Evolutionary conservation across 2,329 filamentous ascomycete species (phyloP), one percentile per base, ranked within the genome.

Genomic region (Pseudogymnoascus sp.): DNA sequence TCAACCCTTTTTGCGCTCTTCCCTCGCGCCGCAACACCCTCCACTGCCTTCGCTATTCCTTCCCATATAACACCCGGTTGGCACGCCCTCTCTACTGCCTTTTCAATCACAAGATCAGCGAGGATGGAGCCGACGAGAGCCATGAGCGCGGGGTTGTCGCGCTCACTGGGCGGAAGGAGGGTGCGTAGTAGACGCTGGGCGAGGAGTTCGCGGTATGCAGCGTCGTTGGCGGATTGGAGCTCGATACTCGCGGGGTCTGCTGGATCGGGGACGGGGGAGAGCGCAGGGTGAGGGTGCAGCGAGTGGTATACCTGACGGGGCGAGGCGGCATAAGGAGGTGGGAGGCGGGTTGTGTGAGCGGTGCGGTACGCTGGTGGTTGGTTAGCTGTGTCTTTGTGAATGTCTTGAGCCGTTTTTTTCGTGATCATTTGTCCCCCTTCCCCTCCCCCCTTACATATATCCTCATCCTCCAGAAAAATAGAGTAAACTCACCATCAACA

Each of bases 61-160:
- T 96, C 92, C 84, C 88, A 96, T 66, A 97, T 75, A 70, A 97
- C 82, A 90, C 90, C 95, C 22, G 90, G 89, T 75, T 97, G 87
- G 67, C 89, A 91, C 39, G 89, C 81, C 72, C 88, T 95, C 68
- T 86, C 86, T 68, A 97, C 80, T 62, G 88, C 82, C 67, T 90
- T 92, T 64, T 90, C 90, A 65, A 99, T 80, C 64, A 97, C 90
- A 72, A 96, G 86, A 74, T 97, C 92, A 6, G 92, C 90, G 64
- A 97, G 81, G 66, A 97, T 89, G 74, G 97, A 91, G 60, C 86
- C 86, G 64, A 97, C 88, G 64, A 99, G 79, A 36, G 90, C 83
- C 61, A 89, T 88, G 69, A 97, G 79, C 72, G 90, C 96, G 60
- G 85, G 85, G 72, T 96, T 97, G 70, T 93, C 86, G 38, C 97